Base-by-base conservation (phyloP, 139 green algal genomes). In the Coelastrella sp. region DNA sequence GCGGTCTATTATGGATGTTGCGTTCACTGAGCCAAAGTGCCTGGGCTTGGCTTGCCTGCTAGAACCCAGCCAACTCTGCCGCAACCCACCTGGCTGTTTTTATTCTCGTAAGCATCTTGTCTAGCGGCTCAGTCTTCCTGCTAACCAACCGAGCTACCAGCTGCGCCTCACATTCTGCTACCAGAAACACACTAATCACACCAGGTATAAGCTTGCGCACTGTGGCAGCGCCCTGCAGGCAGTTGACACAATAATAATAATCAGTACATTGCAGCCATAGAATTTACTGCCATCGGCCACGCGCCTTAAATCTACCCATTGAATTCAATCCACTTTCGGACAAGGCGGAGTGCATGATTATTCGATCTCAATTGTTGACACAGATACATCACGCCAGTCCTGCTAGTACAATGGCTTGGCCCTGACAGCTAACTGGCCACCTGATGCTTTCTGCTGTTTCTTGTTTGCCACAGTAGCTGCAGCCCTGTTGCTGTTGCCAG, bases 51-150 rank as follows among this genome's bases (percentile, higher is more conserved):
- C 35, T 49, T 49, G 35, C 35, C 35, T 49, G 35, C 35, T 49
- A 49, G 35, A 49, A 49, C 35, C 35, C 35, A 49, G 35, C 1
- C 35, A 49, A 3, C 24, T 79, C 1, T 79, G 73, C 78, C 24
- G 6, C 9, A 27, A 19, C 86, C 57, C 95, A 81, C 35, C 94
- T 91, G 0, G 97, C 96, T 8, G 97, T 99, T 76, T 95, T 24
- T 8, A 98, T 93, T 20, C 97, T 92, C 66, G 95, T 88, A 4
- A 96, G 7, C 87, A 98, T 91, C 84, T 95, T 96, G 73, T 97
- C 95, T 92, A 97, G 60, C 9, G 93, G 83, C 93, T 99, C 98
- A 14, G 97, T 99, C 90, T 99, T 98, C 4, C 98, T 92, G 19
- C 88, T 91, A 56, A 98, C 91, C 7, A 99, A 94, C 7, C 98